A percentile compares a stretch with the other conserved stretches of the same genome.
These are phyloP conservation scores for Heritiera littoralis DNA, from an alignment of 345 rosid species.

Conservation along the genomic window DNA sequence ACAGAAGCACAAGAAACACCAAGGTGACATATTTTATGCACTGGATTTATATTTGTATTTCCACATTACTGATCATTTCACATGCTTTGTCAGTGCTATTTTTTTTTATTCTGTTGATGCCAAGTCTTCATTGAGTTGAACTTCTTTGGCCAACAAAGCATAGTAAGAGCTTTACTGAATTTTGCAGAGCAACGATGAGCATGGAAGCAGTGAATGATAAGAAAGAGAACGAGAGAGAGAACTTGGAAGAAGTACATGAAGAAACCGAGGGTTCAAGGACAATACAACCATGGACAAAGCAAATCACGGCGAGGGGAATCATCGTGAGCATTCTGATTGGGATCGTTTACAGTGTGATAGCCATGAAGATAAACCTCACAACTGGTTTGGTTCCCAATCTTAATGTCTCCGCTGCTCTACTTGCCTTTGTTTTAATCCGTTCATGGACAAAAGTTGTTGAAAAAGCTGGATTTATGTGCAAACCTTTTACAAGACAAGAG, in stretches of 20 bases:
- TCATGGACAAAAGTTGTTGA: conserved; percentile 77
- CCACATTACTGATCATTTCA: not conserved
- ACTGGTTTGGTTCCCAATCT: conserved; percentile 75
- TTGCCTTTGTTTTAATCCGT: conserved; percentile 71
- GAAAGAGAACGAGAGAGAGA: conserved; percentile 36
- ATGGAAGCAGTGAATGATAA: conserved; percentile 35
- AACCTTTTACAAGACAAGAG: conserved; percentile 89
- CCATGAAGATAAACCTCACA: conserved; percentile 84
- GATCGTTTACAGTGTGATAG: conserved; percentile 73
- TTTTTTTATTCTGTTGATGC: not conserved
- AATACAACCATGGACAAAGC: conserved; percentile 69
- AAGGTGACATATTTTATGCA: not conserved
- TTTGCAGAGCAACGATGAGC: conserved; percentile 17
- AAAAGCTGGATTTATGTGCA: conserved; percentile 61
- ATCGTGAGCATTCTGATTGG: conserved; percentile 76
- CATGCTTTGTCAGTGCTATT: not conserved
- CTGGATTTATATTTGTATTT: not conserved
- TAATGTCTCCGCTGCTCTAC: conserved; percentile 87
- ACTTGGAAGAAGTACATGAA: conserved; percentile 19
- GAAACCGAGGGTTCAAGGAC: conserved; percentile 7
- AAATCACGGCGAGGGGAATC: conserved; percentile 72
- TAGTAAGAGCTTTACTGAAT: not conserved
- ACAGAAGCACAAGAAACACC: not conserved
- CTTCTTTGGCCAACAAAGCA: not conserved
- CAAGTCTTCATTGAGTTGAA: not conserved